Evolutionary conservation across 2,329 filamentous ascomycete genomes (phyloP).

Genomic region (Cytospora leucostoma): DNA sequence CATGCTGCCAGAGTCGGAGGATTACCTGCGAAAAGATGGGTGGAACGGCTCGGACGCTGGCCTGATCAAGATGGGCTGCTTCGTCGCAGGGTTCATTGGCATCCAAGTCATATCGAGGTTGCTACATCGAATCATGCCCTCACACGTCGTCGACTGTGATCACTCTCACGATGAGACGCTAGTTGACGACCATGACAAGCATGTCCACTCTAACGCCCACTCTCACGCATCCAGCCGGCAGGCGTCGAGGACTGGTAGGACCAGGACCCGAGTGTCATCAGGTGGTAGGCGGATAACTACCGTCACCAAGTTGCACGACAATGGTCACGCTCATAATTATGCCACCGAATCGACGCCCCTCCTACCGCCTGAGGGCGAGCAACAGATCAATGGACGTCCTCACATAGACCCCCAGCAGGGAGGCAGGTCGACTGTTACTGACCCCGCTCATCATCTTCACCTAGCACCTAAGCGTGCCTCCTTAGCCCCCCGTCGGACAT

Average conservation of each 20-base stretch:
- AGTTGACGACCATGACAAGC: conserved; percentile 33
- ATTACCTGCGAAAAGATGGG: conserved; percentile 71
- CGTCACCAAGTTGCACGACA: conserved; percentile 25
- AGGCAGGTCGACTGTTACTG: conserved; percentile 35
- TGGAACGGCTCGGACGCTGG: conserved; percentile 68
- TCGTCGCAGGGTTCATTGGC: conserved; percentile 70
- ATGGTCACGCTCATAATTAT: conserved; percentile 28
- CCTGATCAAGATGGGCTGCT: conserved; percentile 68
- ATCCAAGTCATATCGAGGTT: conserved; percentile 74
- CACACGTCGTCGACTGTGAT: conserved; percentile 79
- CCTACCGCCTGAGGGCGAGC: conserved; percentile 37
- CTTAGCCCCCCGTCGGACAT: conserved; percentile 46
- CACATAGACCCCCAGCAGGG: conserved; percentile 34
- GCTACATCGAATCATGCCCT: conserved; percentile 73
- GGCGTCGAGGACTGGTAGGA: conserved; percentile 22
- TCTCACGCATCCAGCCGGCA: conserved; percentile 30
- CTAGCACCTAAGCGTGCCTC: not conserved
- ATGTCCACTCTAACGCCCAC: conserved; percentile 34
- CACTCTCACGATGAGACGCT: conserved; percentile 65
- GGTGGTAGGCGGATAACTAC: conserved; percentile 26
- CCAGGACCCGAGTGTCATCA: conserved; percentile 26
- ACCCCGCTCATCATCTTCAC: conserved; percentile 30
- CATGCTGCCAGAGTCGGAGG: conserved; percentile 86
- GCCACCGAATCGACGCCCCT: conserved; percentile 53
- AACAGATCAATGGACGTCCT: conserved; percentile 31